Evolutionary conservation across 2,329 filamentous ascomycete genomes (phyloP), one percentile per base, ranked within the genome.

Genomic region (Arachnomyces sp.): DNA sequence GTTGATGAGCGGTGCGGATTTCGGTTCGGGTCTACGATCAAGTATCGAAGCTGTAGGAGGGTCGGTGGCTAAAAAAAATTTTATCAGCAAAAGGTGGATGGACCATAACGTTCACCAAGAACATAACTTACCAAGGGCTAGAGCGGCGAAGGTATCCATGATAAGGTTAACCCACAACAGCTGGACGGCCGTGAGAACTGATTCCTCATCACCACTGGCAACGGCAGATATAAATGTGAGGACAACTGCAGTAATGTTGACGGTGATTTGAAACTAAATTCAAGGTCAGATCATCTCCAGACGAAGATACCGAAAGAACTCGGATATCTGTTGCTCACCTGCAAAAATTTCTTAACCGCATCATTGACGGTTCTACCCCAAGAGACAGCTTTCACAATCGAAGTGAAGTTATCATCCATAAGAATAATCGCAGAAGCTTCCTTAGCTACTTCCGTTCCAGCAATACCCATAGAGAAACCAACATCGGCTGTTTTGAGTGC

Each of bases 91-190:
- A n/a, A 25, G 21, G 5, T 9, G 5, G 9, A 25, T 5, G 21
- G 21, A 25, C 21, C 5, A 25, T 25, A 5, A 25, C 5, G 21
- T 9, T 5, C 21, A 25, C 21, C 9, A 9, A 5, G 21, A n/a
- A 28, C 7, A n/a, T 12, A 14, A 46, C 56, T 51, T 47, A 59
- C 46, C 71, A 70, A 95, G 75, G 7, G 88, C 88, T 30, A 95
- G 73, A 12, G 88, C 88, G 16, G 88, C 89, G 44, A 95, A 86
- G 0, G 89, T 95, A 54, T 95, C 89, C 89, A 95, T 95, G 67
- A 95, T 95, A 53, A 95, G 71, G 56, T 95, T 95, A 54, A 95
- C 87, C 89, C 89, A 95, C 18, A 95, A 79, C 52, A 95, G 76
- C 64, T 95, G 89, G 16, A 95, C 88, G 8, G 88, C 88, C 2